Evolutionary conservation across 805 yeast genomes (phyloP).

Genomic region (Cyberlindnera euphorbiiphila): DNA sequence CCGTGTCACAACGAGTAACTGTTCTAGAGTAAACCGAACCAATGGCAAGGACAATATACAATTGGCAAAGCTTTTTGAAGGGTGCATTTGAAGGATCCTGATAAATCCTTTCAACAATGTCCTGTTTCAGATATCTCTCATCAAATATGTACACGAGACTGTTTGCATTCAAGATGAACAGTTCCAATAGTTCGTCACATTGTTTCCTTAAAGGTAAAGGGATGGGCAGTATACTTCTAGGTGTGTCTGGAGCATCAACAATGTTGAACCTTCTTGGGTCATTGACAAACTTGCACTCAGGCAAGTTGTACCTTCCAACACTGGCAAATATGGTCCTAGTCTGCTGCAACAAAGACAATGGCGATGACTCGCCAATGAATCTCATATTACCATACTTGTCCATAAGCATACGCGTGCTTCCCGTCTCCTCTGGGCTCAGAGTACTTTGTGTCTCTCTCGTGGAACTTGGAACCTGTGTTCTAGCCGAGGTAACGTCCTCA

Average conservation of each 20-base stretch:
- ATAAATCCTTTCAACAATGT: conserved; percentile 4
- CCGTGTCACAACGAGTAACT: conserved; percentile 17
- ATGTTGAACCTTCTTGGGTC: conserved; percentile 4
- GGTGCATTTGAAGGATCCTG: conserved; percentile 1
- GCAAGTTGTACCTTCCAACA: not conserved
- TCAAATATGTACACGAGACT: conserved; percentile 3
- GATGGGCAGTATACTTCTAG: not conserved
- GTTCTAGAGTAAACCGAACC: conserved; percentile 36
- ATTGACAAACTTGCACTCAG: conserved; percentile 3
- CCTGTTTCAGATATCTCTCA: conserved; percentile 4
- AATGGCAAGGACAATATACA: conserved; percentile 31
- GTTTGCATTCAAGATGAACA: conserved; percentile 1
- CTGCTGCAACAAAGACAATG: conserved; percentile 2
- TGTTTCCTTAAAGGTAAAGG: conserved; percentile 1
- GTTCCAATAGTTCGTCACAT: conserved; percentile 1
- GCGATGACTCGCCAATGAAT: conserved; percentile 7
- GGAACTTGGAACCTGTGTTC: too few relatives aligned
- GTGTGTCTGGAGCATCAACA: conserved; percentile 4
- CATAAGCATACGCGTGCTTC: conserved; percentile 2
- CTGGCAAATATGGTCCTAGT: conserved; percentile 1
- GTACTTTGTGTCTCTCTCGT: conserved; percentile 3
- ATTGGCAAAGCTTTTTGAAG: conserved; percentile 1
- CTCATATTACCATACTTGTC: conserved; percentile 4
- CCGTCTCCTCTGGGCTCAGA: conserved; percentile 4
- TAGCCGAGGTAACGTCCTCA: too few relatives aligned